phyloP scores from a whole-genome alignment of 371 early-diverging fungal genomes.

The Mucor lusitanicus region DNA sequence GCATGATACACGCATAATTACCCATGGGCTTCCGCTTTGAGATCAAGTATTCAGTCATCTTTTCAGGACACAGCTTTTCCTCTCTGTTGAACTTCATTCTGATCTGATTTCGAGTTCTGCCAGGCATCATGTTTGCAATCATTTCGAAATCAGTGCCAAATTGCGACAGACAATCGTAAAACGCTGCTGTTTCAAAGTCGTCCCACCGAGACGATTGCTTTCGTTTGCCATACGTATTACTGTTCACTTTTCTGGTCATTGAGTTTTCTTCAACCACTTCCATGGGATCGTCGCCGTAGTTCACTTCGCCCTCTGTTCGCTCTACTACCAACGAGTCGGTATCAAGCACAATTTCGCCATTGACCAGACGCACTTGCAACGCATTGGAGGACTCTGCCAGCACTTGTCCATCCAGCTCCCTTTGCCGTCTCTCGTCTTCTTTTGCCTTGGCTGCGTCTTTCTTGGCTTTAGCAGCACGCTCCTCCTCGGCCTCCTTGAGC shows the following conservation, averaged over 20 bases:
- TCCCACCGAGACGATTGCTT: constrained; percentile 53
- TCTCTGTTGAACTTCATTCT: constrained; percentile 72
- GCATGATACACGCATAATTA: constrained; percentile 12
- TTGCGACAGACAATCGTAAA: constrained; percentile 66
- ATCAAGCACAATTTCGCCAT: constrained; percentile 71
- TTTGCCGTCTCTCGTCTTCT: constrained; percentile 12
- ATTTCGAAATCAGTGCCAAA: constrained; percentile 82
- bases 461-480: not conserved
- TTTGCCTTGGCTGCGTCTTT: constrained; percentile 8
- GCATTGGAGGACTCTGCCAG: constrained; percentile 51
- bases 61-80: constrained; percentile 53
- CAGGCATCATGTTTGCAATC: constrained; percentile 62
- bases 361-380: constrained; percentile 61
- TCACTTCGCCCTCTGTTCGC: constrained; percentile 34
- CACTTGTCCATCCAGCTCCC: constrained; percentile 14
- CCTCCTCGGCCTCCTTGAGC: constrained; percentile 26
- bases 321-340: constrained; percentile 48
- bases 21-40: constrained; percentile 46
- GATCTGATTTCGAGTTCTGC: constrained; percentile 59
- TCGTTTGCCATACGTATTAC: constrained; percentile 51
- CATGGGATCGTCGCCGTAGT: constrained; percentile 41
- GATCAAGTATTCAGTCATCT: constrained; percentile 58
- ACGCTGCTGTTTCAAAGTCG: constrained; percentile 56
- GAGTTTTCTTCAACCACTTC: constrained; percentile 73
- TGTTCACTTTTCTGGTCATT: constrained; percentile 58